Percentiles rank a stretch among this genome's conserved stretches.
phyloP scores from a whole-genome alignment of 2,329 filamentous ascomycete species.

The Fusarium cicatricum region DNA sequence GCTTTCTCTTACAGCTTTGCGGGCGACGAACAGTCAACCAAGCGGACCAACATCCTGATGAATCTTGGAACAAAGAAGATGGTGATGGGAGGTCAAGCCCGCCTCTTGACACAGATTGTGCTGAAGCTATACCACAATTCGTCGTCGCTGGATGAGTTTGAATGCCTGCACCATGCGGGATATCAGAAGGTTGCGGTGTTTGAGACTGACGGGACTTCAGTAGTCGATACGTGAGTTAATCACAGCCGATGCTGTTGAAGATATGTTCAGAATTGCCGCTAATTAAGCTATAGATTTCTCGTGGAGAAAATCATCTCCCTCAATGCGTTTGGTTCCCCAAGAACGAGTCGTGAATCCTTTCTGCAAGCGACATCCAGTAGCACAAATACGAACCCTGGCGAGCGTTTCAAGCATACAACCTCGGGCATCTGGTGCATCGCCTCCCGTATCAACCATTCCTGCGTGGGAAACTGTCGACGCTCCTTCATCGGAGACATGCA shows the following conservation, averaged over 20 bases:
- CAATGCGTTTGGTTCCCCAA: constrained; percentile 53
- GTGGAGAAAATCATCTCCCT: constrained; percentile 51
- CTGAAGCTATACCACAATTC: constrained; percentile 58
- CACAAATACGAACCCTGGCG: too few species aligned
- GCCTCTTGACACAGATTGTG: constrained; percentile 51
- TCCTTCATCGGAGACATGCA: constrained; percentile 64
- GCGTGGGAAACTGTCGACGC: constrained; percentile 55
- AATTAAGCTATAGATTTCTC: constrained; percentile 50
- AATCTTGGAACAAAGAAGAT: constrained; percentile 46
- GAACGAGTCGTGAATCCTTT: constrained; percentile 26
- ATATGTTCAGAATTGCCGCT: not conserved
- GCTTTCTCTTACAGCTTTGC: constrained; percentile 56
- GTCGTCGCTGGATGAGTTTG: not conserved
- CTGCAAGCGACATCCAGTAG: not conserved
- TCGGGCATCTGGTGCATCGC: constrained; percentile 57
- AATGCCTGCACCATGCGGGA: constrained; percentile 51
- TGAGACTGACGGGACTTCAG: constrained; percentile 46
- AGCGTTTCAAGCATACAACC: constrained; percentile 7
- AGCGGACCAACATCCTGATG: constrained; percentile 44
- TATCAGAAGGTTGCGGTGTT: constrained; percentile 43
- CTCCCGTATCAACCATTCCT: constrained; percentile 63
- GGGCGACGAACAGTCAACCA: constrained; percentile 27
- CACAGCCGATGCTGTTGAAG: accelerated
- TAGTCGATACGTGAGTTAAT: constrained; percentile 56
- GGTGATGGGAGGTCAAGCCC: constrained; percentile 49